phyloP scores from a whole-genome alignment of 306 rosid genomes.

The Vigna nakashimae region DNA sequence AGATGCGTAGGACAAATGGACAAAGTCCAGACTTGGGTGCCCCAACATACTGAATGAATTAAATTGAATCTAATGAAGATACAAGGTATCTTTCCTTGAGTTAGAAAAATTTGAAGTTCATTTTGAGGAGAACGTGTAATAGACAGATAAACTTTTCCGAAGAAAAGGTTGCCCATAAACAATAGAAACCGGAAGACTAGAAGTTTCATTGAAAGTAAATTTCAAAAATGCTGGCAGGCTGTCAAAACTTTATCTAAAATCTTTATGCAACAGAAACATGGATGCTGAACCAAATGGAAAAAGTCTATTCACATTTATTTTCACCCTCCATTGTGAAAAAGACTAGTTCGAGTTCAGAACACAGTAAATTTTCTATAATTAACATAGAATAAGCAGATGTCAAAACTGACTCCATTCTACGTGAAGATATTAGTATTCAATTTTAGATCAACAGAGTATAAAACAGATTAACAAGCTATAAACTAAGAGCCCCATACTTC shows the following conservation, averaged over 20 bases:
- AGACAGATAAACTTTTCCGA: constrained; percentile 19
- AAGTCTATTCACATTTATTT: constrained; percentile 12
- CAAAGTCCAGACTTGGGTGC: constrained; percentile 4
- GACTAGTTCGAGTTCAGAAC: not conserved
- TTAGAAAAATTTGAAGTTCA: constrained; percentile 27
- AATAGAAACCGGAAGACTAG: constrained; percentile 10
- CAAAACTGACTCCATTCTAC: not conserved
- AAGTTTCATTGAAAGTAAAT: constrained; percentile 23
- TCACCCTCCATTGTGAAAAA: constrained; percentile 36
- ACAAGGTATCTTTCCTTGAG: not conserved
- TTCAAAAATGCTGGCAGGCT: constrained; percentile 4
- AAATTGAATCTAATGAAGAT: constrained; percentile 5
- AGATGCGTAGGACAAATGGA: not conserved
- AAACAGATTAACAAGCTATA: constrained; percentile 9
- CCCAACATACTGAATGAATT: constrained; percentile 19
- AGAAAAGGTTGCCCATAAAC: constrained; percentile 33
- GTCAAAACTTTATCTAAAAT: not conserved
- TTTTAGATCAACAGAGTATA: constrained; percentile 14
- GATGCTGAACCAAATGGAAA: constrained; percentile 39
- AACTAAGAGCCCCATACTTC: constrained; percentile 4
- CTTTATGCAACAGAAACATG: constrained; percentile 16
- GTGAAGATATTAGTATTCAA: constrained; percentile 5
- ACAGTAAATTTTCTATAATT: constrained; percentile 7
- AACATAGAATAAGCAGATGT: constrained; percentile 1
- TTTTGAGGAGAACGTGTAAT: constrained; percentile 26